Conservation (phyloP, 2,329 filamentous ascomycete species). For the Alternaria metachromatica region DNA sequence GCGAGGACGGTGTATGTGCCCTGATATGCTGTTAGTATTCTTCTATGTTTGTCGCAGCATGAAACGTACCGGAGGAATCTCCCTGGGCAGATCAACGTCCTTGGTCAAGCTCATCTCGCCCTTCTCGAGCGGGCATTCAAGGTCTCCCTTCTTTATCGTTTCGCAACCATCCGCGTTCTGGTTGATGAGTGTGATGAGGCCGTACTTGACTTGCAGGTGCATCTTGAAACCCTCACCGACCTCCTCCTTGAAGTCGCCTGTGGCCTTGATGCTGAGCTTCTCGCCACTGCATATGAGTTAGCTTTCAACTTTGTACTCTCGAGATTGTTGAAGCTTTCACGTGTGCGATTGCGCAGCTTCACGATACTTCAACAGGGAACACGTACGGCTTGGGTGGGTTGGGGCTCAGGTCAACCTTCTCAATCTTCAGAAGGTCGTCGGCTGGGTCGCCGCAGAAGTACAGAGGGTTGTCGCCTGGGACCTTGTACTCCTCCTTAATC, state of each 20-base stretch:
- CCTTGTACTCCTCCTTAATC: constrained; percentile 63
- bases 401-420: constrained; percentile 79
- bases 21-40: constrained; percentile 54
- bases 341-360: not conserved
- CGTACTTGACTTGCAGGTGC: constrained; percentile 87
- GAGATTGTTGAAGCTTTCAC: not conserved
- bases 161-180: constrained; percentile 86
- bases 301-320: not conserved
- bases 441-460: constrained; percentile 75
- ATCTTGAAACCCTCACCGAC: constrained; percentile 83
- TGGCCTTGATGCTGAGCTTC: constrained; percentile 78
- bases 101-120: constrained; percentile 78
- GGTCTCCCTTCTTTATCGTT: constrained; percentile 83
- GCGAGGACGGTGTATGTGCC: constrained; percentile 90
- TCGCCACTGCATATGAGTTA: constrained; percentile 66
- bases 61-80: constrained; percentile 83
- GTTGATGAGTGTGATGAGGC: constrained; percentile 86
- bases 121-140: constrained; percentile 86
- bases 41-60: not conserved
- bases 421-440: constrained; percentile 75
- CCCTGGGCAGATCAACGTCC: constrained; percentile 79
- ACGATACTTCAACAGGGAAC: not conserved
- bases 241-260: constrained; percentile 73
- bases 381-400: constrained; percentile 89
- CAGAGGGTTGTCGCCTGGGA: constrained; percentile 86